Evolutionary conservation across 495 filamentous ascomycete genomes (phyloP), one percentile per base, ranked within the genome.

Genomic region (Chlorociboria aeruginascens): DNA sequence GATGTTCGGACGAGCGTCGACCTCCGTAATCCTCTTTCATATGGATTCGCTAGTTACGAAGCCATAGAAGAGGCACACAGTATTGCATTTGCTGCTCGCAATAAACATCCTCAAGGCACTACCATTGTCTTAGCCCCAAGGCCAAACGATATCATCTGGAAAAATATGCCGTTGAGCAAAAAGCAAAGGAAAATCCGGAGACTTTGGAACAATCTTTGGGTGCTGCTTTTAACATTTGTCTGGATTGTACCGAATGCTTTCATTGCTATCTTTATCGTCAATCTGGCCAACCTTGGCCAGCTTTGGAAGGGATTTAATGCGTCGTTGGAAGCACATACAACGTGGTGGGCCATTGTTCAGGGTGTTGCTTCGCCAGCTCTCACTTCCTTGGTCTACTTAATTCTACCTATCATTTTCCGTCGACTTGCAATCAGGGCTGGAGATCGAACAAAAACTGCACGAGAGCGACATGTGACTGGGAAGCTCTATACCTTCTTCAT

Each of bases 401-500:
- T 89, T 48, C 77, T 98, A 10, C 92, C 92, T 12, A 86, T 87
- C 57, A 80, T 92, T 57, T 95, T 97, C 74, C 84, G 92, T 50
- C 84, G 69, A 34, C 70, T 94, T 28, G 77, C 86, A 1, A 81
- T 87, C 37, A 71, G 71, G 49, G 82, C 81, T 16, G 93, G 92
- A 50, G 90, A 96, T 61, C 71, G 79, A 49, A 93, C 86, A 34
- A 97, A 96, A 61, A 93, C 89, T 3, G 85, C 85, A 14, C 78
- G 92, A 32, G 92, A 98, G 55, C 76, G 86, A n/a, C 89, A 97
- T 62, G 92, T 98, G 53, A 76, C 89, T 28, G 77, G 78, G 43
- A 92, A 94, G 60, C 73, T 99, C 2, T 99, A 95, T 63, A 72
- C 86, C 11, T 99, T 99, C 66, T 97, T 97, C 67, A 78, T 97